These are phyloP conservation scores for Vanilla planifolia DNA, from an alignment of 106 monocot genomes.

Conservation along the genomic window DNA sequence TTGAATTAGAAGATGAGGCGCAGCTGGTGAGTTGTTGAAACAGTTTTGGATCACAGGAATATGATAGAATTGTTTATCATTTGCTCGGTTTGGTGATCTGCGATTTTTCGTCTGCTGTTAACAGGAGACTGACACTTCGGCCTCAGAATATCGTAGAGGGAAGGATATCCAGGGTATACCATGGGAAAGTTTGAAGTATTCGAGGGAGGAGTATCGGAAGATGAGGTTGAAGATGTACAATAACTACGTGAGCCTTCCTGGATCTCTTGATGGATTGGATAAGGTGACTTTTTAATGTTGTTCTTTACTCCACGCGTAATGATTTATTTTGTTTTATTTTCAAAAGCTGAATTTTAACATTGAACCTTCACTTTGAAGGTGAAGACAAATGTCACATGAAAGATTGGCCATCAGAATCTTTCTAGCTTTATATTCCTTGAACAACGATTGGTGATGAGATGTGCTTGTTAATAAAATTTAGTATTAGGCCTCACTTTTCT, in stretches of 20 bases:
- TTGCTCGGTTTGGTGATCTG: background rate
- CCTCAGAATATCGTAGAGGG: conserved; percentile 33
- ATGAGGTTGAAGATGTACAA: conserved; percentile 56
- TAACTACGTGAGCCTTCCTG: conserved; percentile 36
- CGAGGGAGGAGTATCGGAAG: conserved; percentile 41
- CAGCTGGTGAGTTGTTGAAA: conserved; percentile 2
- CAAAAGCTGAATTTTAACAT: too few relatives aligned
- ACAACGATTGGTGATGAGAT: too few relatives aligned
- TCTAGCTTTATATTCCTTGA: too few relatives aligned
- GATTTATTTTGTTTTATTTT: too few relatives aligned
- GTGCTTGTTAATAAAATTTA: too few relatives aligned
- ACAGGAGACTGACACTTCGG: conserved; percentile 44
- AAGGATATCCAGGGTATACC: conserved; percentile 67
- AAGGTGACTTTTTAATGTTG: conserved; percentile 26
- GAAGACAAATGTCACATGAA: too few relatives aligned
- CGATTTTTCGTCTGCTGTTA: conserved; percentile 4
- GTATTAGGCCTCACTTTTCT: too few relatives aligned
- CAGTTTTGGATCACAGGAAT: background rate
- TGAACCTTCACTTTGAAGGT: too few relatives aligned
- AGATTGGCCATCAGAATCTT: too few relatives aligned
- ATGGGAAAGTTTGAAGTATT: conserved; percentile 48
- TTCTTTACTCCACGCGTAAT: too few relatives aligned
- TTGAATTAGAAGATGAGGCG: conserved; percentile 3
- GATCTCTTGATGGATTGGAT: conserved; percentile 14
- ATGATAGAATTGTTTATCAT: background rate